These are phyloP conservation scores for Metschnikowia picachoensis DNA, from an alignment of 805 yeast species.

Conservation along the genomic window DNA sequence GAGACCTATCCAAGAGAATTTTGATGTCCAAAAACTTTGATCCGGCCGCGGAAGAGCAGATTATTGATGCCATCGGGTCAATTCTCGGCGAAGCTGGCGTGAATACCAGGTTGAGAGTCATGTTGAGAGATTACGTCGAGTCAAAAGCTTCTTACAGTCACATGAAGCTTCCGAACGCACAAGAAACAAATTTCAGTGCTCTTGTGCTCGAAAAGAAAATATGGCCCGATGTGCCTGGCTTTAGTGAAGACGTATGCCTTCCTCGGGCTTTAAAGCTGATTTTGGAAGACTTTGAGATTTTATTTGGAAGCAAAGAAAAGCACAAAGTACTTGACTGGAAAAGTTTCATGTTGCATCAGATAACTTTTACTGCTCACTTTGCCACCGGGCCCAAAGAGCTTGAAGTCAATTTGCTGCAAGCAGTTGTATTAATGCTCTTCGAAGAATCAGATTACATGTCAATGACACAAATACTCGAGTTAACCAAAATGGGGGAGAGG, in stretches of 20 bases:
- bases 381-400: conserved; percentile 30
- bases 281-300: conserved; percentile 21
- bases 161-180: not conserved
- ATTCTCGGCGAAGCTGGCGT: conserved; percentile 33
- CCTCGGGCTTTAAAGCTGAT: conserved; percentile 21
- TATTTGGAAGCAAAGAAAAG: conserved; percentile 20
- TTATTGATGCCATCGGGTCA: conserved; percentile 23
- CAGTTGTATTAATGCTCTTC: conserved; percentile 37
- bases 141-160: conserved; percentile 20
- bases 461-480: conserved; percentile 20
- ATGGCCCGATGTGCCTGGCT: conserved; percentile 40
- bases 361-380: conserved; percentile 31
- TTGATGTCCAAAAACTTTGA: conserved; percentile 23
- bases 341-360: conserved; percentile 38
- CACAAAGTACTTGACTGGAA: conserved; percentile 40
- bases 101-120: conserved; percentile 23
- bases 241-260: conserved; percentile 19
- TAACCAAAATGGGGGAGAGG: conserved; percentile 31
- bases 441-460: conserved; percentile 23
- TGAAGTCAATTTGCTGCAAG: conserved; percentile 42
- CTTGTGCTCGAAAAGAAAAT: conserved; percentile 31
- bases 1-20: conserved; percentile 36
- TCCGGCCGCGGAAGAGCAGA: conserved; percentile 19
- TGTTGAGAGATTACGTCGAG: conserved; percentile 32
- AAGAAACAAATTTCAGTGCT: conserved; percentile 25